phyloP scores from a whole-genome alignment of 1,284 basidiomycete genomes.

The Sphaerobolus stellatus region DNA sequence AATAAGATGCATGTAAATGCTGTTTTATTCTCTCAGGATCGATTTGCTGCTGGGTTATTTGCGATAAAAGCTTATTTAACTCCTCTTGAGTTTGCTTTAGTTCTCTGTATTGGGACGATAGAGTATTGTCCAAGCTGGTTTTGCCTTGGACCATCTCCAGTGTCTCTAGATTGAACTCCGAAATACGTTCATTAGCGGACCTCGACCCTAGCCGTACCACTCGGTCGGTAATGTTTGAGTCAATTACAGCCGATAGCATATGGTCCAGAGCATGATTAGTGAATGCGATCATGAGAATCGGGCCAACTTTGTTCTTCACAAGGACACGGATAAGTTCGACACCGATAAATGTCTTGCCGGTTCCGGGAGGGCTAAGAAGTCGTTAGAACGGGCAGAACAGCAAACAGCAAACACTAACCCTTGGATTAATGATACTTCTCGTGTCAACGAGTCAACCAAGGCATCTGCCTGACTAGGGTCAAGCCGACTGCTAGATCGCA shows the following conservation, averaged over 20 bases:
- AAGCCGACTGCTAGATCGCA: slow-evolving; percentile 49
- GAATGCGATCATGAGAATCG: slow-evolving; percentile 68
- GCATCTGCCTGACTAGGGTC: slow-evolving; percentile 70
- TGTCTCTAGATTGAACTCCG: slow-evolving; percentile 55
- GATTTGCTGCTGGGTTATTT: background rate
- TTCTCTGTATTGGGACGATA: slow-evolving; percentile 33
- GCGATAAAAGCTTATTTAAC: slow-evolving; percentile 31
- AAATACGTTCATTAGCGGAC: slow-evolving; percentile 57
- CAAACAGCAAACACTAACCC: slow-evolving; percentile 46
- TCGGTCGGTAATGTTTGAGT: slow-evolving; percentile 57
- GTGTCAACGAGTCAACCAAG: slow-evolving; percentile 55
- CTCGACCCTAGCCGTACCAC: slow-evolving; percentile 65
- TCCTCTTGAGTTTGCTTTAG: slow-evolving; percentile 47
- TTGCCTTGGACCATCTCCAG: slow-evolving; percentile 46
- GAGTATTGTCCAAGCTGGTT: slow-evolving; percentile 40
- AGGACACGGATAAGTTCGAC: slow-evolving; percentile 64
- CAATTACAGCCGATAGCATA: slow-evolving; percentile 58
- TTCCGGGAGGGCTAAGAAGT: slow-evolving; percentile 62
- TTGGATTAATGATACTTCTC: slow-evolving; percentile 66
- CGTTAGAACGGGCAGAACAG: slow-evolving; percentile 12
- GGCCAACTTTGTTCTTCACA: slow-evolving; percentile 47
- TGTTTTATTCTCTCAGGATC: background rate
- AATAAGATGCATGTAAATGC: background rate
- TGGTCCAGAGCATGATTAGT: slow-evolving; percentile 79
- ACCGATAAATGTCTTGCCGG: slow-evolving; percentile 74